Conservation (phyloP, 495 filamentous ascomycete species). For the Daldinia vernicosa region DNA sequence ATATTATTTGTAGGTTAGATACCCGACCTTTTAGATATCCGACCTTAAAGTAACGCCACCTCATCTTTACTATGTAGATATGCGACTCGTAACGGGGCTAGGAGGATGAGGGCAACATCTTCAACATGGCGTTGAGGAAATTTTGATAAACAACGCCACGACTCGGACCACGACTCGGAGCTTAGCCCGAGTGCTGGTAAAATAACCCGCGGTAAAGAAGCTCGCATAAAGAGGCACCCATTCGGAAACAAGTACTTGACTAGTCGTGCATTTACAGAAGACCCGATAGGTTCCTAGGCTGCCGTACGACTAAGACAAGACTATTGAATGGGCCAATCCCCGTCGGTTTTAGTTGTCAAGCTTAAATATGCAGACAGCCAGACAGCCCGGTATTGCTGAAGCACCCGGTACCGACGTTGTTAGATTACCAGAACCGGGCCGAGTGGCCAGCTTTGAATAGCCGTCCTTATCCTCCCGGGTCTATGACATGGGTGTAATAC, state of each 20-base stretch:
- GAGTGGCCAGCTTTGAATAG: constrained; percentile 9
- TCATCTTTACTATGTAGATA: neutral
- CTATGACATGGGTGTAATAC: constrained; percentile 21
- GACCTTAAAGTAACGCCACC: neutral
- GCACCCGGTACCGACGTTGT: constrained; percentile 14
- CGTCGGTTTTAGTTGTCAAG: neutral
- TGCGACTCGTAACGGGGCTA: neutral
- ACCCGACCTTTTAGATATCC: neutral
- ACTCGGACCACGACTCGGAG: constrained; percentile 9
- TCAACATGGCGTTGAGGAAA: neutral
- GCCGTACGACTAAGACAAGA: constrained; percentile 2
- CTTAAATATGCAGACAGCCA: neutral
- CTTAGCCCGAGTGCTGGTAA: constrained; percentile 1
- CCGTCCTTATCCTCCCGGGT: neutral
- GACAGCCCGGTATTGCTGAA: constrained; percentile 8
- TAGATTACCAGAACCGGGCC: constrained; percentile 26
- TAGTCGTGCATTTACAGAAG: neutral
- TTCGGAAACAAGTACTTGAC: neutral
- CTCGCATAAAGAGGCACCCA: neutral
- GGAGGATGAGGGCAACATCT: constrained; percentile 3
- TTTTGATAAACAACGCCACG: neutral
- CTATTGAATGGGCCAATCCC: constrained; percentile 5
- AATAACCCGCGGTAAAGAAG: neutral
- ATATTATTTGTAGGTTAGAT: constrained; percentile 16
- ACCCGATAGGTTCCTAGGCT: constrained; percentile 5